A percentile compares a stretch with the other conserved stretches of the same genome.
phyloP scores from a whole-genome alignment of 2,329 filamentous ascomycete genomes.

The Trichoderma sp. region DNA sequence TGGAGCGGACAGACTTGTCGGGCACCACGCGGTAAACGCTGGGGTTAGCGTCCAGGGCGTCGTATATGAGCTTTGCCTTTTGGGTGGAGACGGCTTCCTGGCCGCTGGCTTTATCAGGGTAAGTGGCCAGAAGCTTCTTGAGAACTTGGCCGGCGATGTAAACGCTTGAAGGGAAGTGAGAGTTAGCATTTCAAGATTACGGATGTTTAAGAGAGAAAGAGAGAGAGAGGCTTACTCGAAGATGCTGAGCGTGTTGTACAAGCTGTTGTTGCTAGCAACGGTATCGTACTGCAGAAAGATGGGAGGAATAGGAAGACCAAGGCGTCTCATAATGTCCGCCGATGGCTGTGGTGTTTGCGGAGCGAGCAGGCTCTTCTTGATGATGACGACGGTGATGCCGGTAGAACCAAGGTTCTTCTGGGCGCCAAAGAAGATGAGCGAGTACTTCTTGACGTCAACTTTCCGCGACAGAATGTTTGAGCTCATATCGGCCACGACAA shows the following conservation, averaged over 20 bases:
- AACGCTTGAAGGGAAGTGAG: constrained; percentile 56
- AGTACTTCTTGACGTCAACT: constrained; percentile 78
- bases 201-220: too few relatives aligned
- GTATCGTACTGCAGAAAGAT: constrained; percentile 82
- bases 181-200: constrained; percentile 27
- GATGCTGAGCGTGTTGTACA: constrained; percentile 95
- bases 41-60: constrained; percentile 72
- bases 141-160: constrained; percentile 91
- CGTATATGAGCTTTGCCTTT: constrained; percentile 80
- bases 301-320: constrained; percentile 78
- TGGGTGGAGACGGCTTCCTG: constrained; percentile 74
- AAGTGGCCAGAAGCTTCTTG: constrained; percentile 68
- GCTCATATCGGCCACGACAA: constrained; percentile 90
- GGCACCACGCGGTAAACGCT: constrained; percentile 78
- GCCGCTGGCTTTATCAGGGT: constrained; percentile 70
- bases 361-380: constrained; percentile 79
- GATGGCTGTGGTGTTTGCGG: constrained; percentile 68
- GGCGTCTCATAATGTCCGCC: constrained; percentile 64
- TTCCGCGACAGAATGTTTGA: constrained; percentile 88
- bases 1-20: constrained; percentile 72
- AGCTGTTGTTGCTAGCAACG: constrained; percentile 87
- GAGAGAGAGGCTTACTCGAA: constrained; percentile 65
- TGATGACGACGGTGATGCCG: constrained; percentile 82
- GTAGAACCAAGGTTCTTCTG: constrained; percentile 93
- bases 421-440: constrained; percentile 85